Evolutionary conservation across 805 yeast genomes (phyloP).

Genomic region (Ogataea trehalophila): DNA sequence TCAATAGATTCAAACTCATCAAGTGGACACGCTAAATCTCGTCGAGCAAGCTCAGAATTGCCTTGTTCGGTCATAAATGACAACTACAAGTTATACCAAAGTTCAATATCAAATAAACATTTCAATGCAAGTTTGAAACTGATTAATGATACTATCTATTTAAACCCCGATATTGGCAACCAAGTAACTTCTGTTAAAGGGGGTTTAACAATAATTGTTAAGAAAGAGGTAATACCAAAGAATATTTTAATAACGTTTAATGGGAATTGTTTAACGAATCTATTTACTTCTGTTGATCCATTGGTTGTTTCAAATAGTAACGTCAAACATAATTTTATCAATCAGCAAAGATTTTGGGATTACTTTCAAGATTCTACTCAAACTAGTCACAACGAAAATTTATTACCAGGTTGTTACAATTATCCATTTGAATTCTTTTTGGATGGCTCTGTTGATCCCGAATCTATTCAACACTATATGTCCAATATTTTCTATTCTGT

Average conservation of each 20-base stretch:
- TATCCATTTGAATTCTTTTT: constrained; percentile 26
- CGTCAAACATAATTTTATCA: constrained; percentile 1
- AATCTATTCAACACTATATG: constrained; percentile 17
- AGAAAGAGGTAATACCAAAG: constrained; percentile 11
- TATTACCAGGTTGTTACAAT: constrained; percentile 19
- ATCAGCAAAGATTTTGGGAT: constrained; percentile 5
- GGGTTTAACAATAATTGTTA: constrained; percentile 13
- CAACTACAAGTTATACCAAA: no score
- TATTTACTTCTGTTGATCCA: not conserved
- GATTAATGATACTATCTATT: constrained; percentile 10
- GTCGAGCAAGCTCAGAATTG: no score
- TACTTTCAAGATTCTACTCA: not conserved
- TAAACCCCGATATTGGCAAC: constrained; percentile 1
- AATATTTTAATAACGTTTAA: constrained; percentile 10
- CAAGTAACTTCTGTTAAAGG: constrained; percentile 19
- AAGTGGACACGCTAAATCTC: no score
- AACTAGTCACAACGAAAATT: constrained; percentile 1
- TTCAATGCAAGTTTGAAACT: constrained; percentile 4
- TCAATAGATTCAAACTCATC: no score
- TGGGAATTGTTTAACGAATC: not conserved
- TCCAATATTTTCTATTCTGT: constrained; percentile 19
- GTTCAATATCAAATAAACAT: not conserved
- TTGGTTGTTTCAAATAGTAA: not conserved
- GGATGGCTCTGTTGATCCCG: constrained; percentile 17
- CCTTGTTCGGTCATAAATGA: no score